These are phyloP conservation scores for Mucor ambiguus DNA, from an alignment of 371 early-diverging fungal genomes.

Conservation along the genomic window DNA sequence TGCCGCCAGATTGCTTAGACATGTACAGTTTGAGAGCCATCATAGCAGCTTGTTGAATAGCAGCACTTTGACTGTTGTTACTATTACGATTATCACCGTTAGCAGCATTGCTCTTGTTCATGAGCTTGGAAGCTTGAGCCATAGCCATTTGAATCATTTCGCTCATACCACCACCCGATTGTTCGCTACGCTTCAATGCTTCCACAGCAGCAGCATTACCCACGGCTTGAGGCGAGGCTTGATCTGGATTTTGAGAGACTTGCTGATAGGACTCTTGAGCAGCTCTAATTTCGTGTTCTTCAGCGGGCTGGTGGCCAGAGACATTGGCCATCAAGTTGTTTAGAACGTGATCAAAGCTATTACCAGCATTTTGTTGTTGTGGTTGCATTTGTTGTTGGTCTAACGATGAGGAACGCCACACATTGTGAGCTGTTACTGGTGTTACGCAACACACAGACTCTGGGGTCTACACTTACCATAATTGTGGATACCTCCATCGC, in stretches of 20 bases:
- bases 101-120: slow-evolving; percentile 29
- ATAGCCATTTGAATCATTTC: slow-evolving; percentile 55
- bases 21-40: slow-evolving; percentile 56
- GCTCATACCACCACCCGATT: slow-evolving; percentile 42
- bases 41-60: slow-evolving; percentile 52
- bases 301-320: slow-evolving; percentile 18
- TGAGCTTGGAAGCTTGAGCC: slow-evolving; percentile 51
- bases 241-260: slow-evolving; percentile 18
- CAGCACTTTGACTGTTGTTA: slow-evolving; percentile 27
- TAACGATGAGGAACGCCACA: slow-evolving; percentile 11
- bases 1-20: slow-evolving; percentile 40
- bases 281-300: slow-evolving; percentile 33
- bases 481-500: background rate
- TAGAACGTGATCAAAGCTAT: slow-evolving; percentile 23
- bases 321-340: slow-evolving; percentile 29
- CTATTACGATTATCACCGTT: slow-evolving; percentile 4
- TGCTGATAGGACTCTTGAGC: slow-evolving; percentile 34
- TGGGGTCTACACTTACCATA: background rate
- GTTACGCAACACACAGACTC: background rate
- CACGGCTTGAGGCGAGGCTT: slow-evolving; percentile 42
- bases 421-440: background rate
- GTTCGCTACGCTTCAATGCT: slow-evolving; percentile 40
- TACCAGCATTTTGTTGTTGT: slow-evolving; percentile 17
- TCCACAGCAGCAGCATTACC: slow-evolving; percentile 59
- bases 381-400: background rate